Base-by-base conservation (phyloP, 192 early-diverging fungal species). In the Kickxella alabastrina region DNA sequence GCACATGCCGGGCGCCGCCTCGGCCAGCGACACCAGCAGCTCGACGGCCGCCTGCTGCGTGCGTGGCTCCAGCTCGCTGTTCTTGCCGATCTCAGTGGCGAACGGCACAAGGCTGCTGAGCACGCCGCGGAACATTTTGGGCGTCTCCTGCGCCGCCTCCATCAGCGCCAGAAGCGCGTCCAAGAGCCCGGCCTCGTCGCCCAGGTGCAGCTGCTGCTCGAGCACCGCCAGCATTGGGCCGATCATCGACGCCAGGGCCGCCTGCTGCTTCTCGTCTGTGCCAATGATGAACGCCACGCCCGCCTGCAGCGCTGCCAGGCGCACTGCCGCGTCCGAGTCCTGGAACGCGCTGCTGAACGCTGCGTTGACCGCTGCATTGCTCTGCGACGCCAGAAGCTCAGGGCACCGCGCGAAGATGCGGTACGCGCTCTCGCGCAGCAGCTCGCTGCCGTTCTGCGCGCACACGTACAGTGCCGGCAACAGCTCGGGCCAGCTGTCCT, bases 11-110 rank as follows among this genome's bases (percentile, higher is more conserved):
- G 95, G 90, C 25, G 87, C 83, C 18, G 83, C 78, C 68, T 99
- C 97, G 21, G 88, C 80, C 52, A 99, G 67, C 31, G 94, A 94
- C 65, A 97, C 73, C 67, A 96, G 73, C 34, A 98, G 71, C 75
- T 99, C 97, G 21, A 97, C 62, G 26, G 92, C 89, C 25, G 87
- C 88, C 64, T 96, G 92, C 40, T 91, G 88, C 4, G 90, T 92
- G 22, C 81, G 80, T 41, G 83, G 80, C 57, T 93, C 93, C 17
- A 97, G 69, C 9, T 86, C 80, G 29, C 79, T 81, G 62, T 92
- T 90, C 67, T 86, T 87, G 70, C 89, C 85, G 41, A 97, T 78
- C 37, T 61, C 75, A 14, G 85, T 77, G 56, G 85, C 83, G 60
- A 94, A 95, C 15, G 83, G 58, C 10, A 96, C 63, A 18, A 95